Evolutionary conservation across 768 basidiomycete species (phyloP).

Genomic region (Hygrocybe punicea): DNA sequence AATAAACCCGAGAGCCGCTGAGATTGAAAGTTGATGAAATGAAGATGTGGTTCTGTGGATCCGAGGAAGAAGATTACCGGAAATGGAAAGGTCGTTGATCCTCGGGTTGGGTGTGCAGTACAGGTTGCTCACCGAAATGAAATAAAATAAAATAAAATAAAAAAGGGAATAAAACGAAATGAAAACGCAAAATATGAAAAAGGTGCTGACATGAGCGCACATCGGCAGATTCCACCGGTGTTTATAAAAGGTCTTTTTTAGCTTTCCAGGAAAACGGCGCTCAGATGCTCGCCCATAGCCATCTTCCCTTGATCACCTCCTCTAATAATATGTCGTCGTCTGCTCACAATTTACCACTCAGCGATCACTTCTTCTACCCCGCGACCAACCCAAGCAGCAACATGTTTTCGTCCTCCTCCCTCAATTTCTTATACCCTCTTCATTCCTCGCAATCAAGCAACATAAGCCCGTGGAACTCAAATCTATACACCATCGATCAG

Average conservation of each 20-base stretch:
- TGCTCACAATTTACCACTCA: conserved; percentile 15
- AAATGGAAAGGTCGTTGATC: background rate
- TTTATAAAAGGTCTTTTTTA: background rate
- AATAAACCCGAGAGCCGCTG: background rate
- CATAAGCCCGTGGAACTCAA: too few relatives aligned
- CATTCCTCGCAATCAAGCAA: too few relatives aligned
- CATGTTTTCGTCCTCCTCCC: conserved; percentile 3
- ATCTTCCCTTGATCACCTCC: background rate
- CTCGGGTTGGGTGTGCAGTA: background rate
- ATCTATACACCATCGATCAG: conserved; percentile 11
- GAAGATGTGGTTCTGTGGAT: conserved; percentile 3
- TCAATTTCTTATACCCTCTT: background rate
- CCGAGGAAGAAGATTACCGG: conserved; percentile 3
- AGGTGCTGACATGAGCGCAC: background rate
- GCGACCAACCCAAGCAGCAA: background rate
- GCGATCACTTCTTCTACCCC: conserved; percentile 14
- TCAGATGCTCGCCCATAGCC: background rate
- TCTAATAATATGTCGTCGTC: background rate
- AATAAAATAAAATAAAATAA: too few relatives aligned
- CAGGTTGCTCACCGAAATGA: background rate
- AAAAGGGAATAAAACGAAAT: too few relatives aligned
- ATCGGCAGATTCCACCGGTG: background rate
- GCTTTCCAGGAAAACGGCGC: conserved; percentile 4
- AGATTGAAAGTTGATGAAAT: background rate
- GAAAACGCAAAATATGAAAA: too few relatives aligned